A percentile compares a stretch with the other conserved stretches of the same genome.
phyloP scores from a whole-genome alignment of 2,329 filamentous ascomycete genomes.

The Scortechinia acanthostroma region DNA sequence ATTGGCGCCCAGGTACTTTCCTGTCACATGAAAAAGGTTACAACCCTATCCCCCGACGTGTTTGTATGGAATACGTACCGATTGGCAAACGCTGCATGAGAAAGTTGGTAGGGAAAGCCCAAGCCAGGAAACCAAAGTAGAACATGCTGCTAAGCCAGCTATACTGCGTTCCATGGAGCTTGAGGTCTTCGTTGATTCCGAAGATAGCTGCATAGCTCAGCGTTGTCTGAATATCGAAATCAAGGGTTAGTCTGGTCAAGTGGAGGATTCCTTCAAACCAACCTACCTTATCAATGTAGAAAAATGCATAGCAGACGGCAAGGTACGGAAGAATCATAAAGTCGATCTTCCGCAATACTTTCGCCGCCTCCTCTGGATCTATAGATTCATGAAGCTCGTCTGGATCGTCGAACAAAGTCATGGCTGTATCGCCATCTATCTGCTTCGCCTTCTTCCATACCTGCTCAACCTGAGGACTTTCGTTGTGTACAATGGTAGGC shows the following conservation, averaged over 20 bases:
- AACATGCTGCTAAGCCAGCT: conserved; percentile 45
- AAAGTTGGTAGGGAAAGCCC: conserved; percentile 45
- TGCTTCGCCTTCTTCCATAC: not conserved
- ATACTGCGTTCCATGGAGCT: conserved; percentile 41
- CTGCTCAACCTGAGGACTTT: not conserved
- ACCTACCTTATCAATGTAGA: conserved; percentile 27
- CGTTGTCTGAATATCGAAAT: conserved; percentile 27
- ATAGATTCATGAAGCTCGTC: not conserved
- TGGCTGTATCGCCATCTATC: not conserved
- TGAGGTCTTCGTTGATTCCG: conserved; percentile 46
- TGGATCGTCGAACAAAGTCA: not conserved
- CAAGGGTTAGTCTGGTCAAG: not conserved
- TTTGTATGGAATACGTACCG: conserved; percentile 36
- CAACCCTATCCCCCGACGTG: conserved; percentile 5
- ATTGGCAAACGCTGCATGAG: conserved; percentile 41
- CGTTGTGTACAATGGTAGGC: not conserved
- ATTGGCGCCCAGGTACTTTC: conserved; percentile 43
- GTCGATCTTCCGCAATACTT: conserved; percentile 42
- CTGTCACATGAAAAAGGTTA: conserved; percentile 10
- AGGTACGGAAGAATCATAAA: conserved; percentile 49
- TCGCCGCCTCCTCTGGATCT: conserved; percentile 4
- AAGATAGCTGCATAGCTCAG: conserved; percentile 51
- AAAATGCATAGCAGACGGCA: conserved; percentile 42
- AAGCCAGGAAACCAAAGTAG: conserved; percentile 45
- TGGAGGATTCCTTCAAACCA: conserved; percentile 3